A percentile compares a stretch with the other conserved stretches of the same genome.
Conservation (phyloP, 2,329 filamentous ascomycete genomes). For the Paradendryphiella salina region DNA sequence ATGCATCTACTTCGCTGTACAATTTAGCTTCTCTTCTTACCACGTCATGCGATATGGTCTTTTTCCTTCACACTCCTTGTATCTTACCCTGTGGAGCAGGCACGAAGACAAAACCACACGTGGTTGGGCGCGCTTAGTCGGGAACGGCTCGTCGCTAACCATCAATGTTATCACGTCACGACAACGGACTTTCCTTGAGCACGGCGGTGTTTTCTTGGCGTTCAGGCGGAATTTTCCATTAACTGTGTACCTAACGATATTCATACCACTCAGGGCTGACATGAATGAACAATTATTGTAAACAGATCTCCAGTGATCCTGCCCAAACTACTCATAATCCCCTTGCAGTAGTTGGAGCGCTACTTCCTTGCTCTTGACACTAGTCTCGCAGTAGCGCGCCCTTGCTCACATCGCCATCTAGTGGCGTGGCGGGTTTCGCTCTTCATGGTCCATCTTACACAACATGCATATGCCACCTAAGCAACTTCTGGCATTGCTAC, state of each 20-base stretch:
- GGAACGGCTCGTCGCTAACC: constrained; percentile 8
- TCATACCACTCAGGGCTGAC: neutral
- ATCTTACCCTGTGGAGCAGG: constrained; percentile 18
- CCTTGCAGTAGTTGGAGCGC: neutral
- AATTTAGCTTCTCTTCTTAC: constrained; percentile 33
- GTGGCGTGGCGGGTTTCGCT: neutral
- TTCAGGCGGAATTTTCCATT: neutral
- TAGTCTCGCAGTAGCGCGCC: neutral
- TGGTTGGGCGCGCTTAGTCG: constrained; percentile 4
- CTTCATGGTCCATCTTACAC: too few species aligned
- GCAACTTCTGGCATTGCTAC: too few species aligned
- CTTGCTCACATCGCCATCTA: neutral
- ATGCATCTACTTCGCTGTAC: constrained; percentile 32
- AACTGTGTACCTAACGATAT: constrained; percentile 2
- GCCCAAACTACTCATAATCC: neutral
- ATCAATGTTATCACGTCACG: constrained; percentile 26
- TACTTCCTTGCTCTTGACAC: neutral
- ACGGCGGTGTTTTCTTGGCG: constrained; percentile 11
- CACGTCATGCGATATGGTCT: constrained; percentile 16
- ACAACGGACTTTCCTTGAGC: constrained; percentile 4
- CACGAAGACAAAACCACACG: constrained; percentile 19
- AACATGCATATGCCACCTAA: too few species aligned
- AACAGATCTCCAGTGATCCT: neutral
- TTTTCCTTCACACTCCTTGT: constrained; percentile 22
- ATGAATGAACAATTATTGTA: too few species aligned